A percentile compares a stretch with the other conserved stretches of the same genome.
Evolutionary conservation across 2,329 filamentous ascomycete genomes (phyloP).

Genomic region (Aspergillus pseudoglaucus): DNA sequence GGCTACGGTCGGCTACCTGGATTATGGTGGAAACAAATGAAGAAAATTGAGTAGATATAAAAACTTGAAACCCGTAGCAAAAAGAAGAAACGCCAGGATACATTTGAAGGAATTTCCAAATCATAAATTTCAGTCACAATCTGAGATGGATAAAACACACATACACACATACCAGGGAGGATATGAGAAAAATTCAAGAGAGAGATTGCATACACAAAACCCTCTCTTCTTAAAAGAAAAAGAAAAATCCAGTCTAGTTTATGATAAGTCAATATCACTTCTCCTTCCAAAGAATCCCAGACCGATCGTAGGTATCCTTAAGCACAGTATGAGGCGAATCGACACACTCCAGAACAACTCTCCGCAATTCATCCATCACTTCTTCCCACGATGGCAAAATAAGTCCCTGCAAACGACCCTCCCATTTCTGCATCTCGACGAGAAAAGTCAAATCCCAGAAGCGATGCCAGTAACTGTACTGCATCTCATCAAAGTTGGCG

Average conservation of each 20-base stretch:
- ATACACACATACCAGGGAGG: no score
- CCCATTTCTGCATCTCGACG: conserved; percentile 22
- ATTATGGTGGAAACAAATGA: no score
- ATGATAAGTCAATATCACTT: no score
- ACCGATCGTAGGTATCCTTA: conserved; percentile 2
- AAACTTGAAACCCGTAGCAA: no score
- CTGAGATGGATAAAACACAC: no score
- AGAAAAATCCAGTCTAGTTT: not conserved
- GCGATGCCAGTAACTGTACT: conserved; percentile 12
- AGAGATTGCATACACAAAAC: no score
- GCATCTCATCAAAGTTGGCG: conserved; percentile 7
- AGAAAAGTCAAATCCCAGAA: conserved; percentile 22
- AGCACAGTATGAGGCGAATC: conserved; percentile 17
- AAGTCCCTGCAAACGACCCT: conserved; percentile 13
- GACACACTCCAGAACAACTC: conserved; percentile 19
- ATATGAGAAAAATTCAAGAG: no score
- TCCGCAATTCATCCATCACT: conserved; percentile 18
- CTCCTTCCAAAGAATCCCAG: not conserved
- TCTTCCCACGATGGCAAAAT: conserved; percentile 21
- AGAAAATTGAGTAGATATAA: no score
- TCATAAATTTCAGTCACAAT: no score
- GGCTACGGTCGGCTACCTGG: no score
- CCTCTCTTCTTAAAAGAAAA: not conserved
- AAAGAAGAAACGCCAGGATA: no score
- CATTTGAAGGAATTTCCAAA: no score